Conservation (phyloP, 1,284 basidiomycete genomes). For the Cryptococcus neoformans region DNA sequence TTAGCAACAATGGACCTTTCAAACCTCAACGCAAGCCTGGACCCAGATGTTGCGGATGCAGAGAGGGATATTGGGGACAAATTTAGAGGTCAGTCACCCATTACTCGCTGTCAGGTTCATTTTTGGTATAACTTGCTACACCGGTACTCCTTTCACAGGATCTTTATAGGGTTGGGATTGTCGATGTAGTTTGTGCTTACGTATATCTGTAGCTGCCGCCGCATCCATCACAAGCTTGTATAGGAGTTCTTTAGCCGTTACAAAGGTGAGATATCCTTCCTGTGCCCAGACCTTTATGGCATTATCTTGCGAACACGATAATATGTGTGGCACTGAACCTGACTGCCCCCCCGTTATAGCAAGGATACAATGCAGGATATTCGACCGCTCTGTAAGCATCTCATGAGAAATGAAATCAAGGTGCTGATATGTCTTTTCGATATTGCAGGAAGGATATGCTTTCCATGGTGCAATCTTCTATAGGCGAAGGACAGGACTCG, state of each 20-base stretch:
- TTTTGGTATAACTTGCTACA: background rate
- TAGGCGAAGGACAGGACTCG: slow-evolving; percentile 41
- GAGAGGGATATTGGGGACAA: slow-evolving; percentile 51
- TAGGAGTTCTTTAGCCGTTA: slow-evolving; percentile 45
- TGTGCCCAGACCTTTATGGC: background rate
- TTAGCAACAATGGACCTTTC: slow-evolving; percentile 43
- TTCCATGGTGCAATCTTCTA: slow-evolving; percentile 43
- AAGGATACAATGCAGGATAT: slow-evolving; percentile 50
- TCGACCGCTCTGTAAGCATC: slow-evolving; percentile 44
- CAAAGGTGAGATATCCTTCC: slow-evolving; percentile 34
- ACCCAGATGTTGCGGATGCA: slow-evolving; percentile 46
- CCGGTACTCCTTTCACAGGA: background rate
- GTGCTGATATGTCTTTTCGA: slow-evolving; percentile 4
- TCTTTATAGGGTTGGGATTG: background rate
- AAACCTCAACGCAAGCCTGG: slow-evolving; percentile 43
- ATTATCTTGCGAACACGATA: background rate
- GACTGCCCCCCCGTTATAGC: slow-evolving; percentile 20
- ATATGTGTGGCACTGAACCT: background rate
- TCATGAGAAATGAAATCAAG: background rate
- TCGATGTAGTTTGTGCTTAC: background rate
- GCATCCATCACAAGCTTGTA: slow-evolving; percentile 50
- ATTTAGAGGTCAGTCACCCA: slow-evolving; percentile 46
- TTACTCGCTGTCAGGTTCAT: background rate
- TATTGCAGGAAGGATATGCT: slow-evolving; percentile 38
- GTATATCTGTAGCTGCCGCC: slow-evolving; percentile 38